Percentiles rank a stretch among this genome's conserved stretches.
These are phyloP conservation scores for Epichloe gansuensis DNA, from an alignment of 2,329 filamentous ascomycete genomes.

Conservation along the genomic window DNA sequence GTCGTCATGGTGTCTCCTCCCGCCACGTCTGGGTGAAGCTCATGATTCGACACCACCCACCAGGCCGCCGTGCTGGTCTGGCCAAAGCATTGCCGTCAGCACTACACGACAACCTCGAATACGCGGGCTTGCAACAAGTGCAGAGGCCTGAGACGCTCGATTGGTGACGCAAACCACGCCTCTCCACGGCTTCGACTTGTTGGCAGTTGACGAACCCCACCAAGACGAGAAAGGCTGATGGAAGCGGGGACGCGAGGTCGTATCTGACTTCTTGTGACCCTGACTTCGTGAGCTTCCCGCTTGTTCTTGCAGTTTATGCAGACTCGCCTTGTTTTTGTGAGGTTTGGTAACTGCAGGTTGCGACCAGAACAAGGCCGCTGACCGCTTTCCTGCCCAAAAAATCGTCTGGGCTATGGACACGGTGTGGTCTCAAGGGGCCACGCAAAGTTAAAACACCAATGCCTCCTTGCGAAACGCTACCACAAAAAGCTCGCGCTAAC, in stretches of 20 bases:
- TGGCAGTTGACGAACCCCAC: slow-evolving; percentile 1
- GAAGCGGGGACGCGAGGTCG: background rate
- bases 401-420: background rate
- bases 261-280: background rate
- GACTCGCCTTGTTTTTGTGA: background rate
- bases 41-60: background rate
- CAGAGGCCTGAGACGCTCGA: background rate
- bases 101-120: background rate
- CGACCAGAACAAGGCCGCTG: background rate
- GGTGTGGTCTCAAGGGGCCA: background rate
- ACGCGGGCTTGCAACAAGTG: background rate
- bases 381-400: slow-evolving; percentile 1
- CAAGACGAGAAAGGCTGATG: background rate
- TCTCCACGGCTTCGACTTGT: background rate
- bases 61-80: background rate
- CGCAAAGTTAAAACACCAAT: background rate
- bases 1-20: slow-evolving; percentile 24
- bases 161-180: background rate
- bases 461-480: background rate
- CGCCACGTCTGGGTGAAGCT: background rate
- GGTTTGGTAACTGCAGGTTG: background rate
- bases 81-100: background rate
- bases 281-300: background rate
- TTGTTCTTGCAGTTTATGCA: background rate
- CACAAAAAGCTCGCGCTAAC: slow-evolving; percentile 1